Evolutionary conservation across 83 land plant genomes (phyloP), one percentile per base, ranked within the genome.

Genomic region (Larix sibirica): DNA sequence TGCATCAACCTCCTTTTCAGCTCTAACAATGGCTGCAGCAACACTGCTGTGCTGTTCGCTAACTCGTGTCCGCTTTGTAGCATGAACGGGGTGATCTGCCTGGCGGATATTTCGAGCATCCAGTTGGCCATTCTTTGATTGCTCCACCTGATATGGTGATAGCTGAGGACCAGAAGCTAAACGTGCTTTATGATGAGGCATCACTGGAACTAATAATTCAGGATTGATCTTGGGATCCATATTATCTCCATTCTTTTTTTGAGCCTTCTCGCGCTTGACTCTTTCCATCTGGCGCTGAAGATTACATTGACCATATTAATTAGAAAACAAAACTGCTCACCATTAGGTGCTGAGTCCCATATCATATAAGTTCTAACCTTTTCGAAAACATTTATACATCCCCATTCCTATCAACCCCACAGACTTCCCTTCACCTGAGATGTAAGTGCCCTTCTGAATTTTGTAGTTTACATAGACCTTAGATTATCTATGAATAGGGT

Each of bases 241-340:
- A 81, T 95, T 96, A 88, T 94, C 98, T 74, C 98, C 96, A 80
- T 95, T 86, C 81, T 74, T 90, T 56, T 82, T 65, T 65, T 90
- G 92, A n/a, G 87, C 88, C 79, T 92, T 93, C 3, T 92, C 95
- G 63, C 95, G 92, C 85, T 92, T 92, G 20, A 88, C 87, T 85
- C 95, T 82, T 50, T 97, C 99, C 50, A 92, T 84, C 83, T 97
- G 99, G 16, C 95, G 90, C 99, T 97, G 91, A 50, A 82, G 68
- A 69, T 31, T 28, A 47, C 61, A 28, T 70, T 6, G 33, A 17
- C 38, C n/a, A 79, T 61, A 26, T 82, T n/a, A 44, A n/a, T 7
- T 26, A 81, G 31, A 62, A 77, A 36, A 24, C 4, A 20, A 36
- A 81, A 81, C 13, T 79, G 31, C 81, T 79, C 71, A 67, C 26